Percentiles rank a stretch among this genome's conserved stretches.
Evolutionary conservation across 805 yeast species (phyloP).

Genomic region (Myxozyma melibiosi): DNA sequence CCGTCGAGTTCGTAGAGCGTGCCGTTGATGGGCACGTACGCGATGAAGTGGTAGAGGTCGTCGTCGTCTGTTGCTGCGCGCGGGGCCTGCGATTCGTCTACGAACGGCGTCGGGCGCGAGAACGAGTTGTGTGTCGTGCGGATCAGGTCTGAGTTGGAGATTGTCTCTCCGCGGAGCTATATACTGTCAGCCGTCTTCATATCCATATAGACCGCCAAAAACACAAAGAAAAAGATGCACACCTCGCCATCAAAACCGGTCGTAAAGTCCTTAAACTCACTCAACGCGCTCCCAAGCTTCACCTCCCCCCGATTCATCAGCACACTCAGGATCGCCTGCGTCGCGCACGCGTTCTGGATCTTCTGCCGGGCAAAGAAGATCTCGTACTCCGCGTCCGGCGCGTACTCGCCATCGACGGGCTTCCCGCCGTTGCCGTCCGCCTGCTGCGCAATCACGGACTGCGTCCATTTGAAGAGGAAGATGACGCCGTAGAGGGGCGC

Average conservation of each 20-base stretch:
- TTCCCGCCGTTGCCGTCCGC: slow-evolving; percentile 23
- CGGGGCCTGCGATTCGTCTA: slow-evolving; percentile 45
- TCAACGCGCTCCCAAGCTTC: slow-evolving; percentile 53
- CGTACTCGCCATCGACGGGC: slow-evolving; percentile 53
- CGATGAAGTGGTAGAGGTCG: slow-evolving; percentile 61
- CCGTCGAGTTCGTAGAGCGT: slow-evolving; percentile 65
- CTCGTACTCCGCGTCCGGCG: slow-evolving; percentile 39
- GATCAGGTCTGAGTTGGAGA: slow-evolving; percentile 60
- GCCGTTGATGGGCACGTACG: slow-evolving; percentile 52
- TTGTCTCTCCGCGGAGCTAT: slow-evolving; percentile 57
- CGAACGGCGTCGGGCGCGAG: slow-evolving; percentile 55
- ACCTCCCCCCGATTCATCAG: slow-evolving; percentile 50
- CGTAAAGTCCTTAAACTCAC: slow-evolving; percentile 53
- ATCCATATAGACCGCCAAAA: background rate
- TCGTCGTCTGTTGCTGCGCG: slow-evolving; percentile 37
- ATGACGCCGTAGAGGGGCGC: slow-evolving; percentile 60
- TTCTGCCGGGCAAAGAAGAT: slow-evolving; percentile 66
- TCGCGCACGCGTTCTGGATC: slow-evolving; percentile 72
- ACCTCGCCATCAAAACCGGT: slow-evolving; percentile 52
- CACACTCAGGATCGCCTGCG: slow-evolving; percentile 65
- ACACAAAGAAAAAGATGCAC: background rate
- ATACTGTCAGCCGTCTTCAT: background rate
- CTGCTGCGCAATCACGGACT: slow-evolving; percentile 41
- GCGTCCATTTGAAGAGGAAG: slow-evolving; percentile 62
- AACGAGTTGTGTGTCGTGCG: slow-evolving; percentile 64